phyloP scores from a whole-genome alignment of 495 filamentous ascomycete genomes.

The Staphylotrichum longicolle region DNA sequence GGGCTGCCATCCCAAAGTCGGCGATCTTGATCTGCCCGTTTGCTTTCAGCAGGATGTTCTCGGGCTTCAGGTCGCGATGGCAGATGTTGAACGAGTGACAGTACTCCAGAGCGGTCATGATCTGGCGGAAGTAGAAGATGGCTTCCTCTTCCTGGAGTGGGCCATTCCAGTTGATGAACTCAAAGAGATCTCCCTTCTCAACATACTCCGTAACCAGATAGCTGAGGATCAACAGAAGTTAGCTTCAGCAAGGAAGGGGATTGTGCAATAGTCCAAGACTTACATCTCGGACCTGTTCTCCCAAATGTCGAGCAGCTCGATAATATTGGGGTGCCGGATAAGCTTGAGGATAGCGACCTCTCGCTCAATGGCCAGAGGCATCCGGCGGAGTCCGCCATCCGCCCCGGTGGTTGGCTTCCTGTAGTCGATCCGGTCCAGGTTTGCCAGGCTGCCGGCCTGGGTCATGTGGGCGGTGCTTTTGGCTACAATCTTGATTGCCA shows the following conservation, averaged over 20 bases:
- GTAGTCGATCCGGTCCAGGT: constrained; percentile 57
- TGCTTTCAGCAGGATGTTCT: constrained; percentile 85
- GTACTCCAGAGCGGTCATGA: constrained; percentile 87
- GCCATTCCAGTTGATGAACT: constrained; percentile 67
- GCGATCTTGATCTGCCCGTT: constrained; percentile 79
- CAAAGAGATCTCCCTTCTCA: constrained; percentile 85
- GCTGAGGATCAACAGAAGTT: constrained; percentile 43
- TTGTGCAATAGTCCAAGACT: constrained; percentile 32
- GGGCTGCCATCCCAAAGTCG: constrained; percentile 95
- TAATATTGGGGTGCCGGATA: constrained; percentile 88
- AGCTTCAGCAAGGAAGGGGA: background rate
- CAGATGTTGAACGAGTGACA: constrained; percentile 92
- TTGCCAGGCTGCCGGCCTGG: constrained; percentile 72
- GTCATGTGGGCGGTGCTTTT: constrained; percentile 68
- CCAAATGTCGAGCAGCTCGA: constrained; percentile 91
- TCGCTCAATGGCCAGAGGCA: constrained; percentile 84
- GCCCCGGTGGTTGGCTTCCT: constrained; percentile 39
- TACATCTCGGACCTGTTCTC: constrained; percentile 92
- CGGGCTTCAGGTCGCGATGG: constrained; percentile 93
- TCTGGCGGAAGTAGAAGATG: constrained; percentile 83
- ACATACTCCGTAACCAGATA: constrained; percentile 98
- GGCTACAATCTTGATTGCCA: constrained; percentile 91
- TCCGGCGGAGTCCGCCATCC: constrained; percentile 57
- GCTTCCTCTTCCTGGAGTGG: constrained; percentile 73
- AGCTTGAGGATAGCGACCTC: constrained; percentile 96